Percentiles rank a stretch among this genome's conserved stretches.
These are phyloP conservation scores for Gymnopus androsaceus DNA, from an alignment of 1,284 basidiomycete species.

Conservation along the genomic window DNA sequence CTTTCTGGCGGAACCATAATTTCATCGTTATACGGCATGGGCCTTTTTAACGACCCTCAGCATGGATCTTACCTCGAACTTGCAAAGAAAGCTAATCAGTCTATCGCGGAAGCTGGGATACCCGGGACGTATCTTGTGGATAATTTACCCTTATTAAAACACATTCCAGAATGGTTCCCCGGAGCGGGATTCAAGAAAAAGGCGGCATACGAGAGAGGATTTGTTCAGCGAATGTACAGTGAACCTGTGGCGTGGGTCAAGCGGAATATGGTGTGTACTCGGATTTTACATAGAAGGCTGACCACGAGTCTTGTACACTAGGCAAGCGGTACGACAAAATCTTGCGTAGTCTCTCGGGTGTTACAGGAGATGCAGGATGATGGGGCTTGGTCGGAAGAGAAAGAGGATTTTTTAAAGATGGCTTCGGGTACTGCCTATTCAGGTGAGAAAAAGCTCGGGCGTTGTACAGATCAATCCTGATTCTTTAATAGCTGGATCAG, in stretches of 20 bases:
- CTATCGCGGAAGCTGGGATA: conserved; percentile 9
- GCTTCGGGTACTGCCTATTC: conserved; percentile 8
- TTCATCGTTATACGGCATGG: neutral
- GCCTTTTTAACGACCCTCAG: neutral
- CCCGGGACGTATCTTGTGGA: conserved; percentile 33
- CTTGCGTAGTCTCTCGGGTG: conserved; percentile 12
- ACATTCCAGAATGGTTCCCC: conserved; percentile 19
- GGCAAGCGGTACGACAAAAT: too few species aligned
- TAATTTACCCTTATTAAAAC: conserved; percentile 27
- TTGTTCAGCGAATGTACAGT: neutral
- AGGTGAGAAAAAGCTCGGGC: neutral
- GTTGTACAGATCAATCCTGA: neutral
- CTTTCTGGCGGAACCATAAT: conserved; percentile 2
- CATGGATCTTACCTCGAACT: conserved; percentile 28
- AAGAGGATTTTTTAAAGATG: conserved; percentile 2
- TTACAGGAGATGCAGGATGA: conserved; percentile 13
- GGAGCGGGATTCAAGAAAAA: conserved; percentile 9
- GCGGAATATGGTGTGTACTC: neutral
- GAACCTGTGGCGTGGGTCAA: neutral
- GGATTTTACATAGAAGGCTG: neutral
- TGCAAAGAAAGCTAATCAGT: conserved; percentile 3
- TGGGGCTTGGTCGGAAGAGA: conserved; percentile 3
- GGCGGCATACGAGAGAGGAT: neutral
- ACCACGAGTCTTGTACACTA: neutral
- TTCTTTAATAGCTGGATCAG: conserved; percentile 9